Base-by-base conservation (phyloP, 768 basidiomycete species). In the Chlorophyllum brunneum region DNA sequence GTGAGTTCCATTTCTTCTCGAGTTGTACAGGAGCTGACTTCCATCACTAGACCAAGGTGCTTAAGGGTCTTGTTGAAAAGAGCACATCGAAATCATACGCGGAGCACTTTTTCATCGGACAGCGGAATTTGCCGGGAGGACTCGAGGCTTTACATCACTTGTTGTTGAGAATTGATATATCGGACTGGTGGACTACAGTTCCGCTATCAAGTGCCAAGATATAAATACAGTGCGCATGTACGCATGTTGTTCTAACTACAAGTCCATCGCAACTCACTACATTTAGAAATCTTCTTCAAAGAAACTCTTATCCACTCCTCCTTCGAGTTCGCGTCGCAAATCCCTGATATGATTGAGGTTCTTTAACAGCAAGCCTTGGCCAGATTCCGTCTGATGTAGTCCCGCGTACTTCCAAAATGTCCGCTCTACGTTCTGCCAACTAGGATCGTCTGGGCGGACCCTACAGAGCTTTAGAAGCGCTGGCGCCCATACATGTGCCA, bases 21-120 rank as follows among this genome's bases (percentile, higher is more conserved):
- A 51, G 39, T 65, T 26, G 2, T 15, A n/a, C 11, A 34, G 3
- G 1, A 16, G 53, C 33, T 18, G 29, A 30, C 27, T 38, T 52
- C 23, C 20, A 15, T 23, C 20, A 24, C 3, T 56, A 90, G 88
- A 71, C 75, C 1, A 79, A 75, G 58, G 72, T 78, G 4, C 59
- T 89, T 50, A 80, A 77, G 54, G 73, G 69, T 11, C 61, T 83
- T 38, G 72, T 79, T 9, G 86, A 88, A 42, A 85, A 82, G 58
- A 66, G 63, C 23, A 49, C 65, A 4, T 61, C 67, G 5, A 53
- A 45, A 5, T 63, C 65, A 8, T 57, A 36, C 11, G 45, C 63
- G 11, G 61, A 55, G 16, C 55, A 63, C 15, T 56, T 62, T 48
- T 52, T 58, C 24, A 58, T 64, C 41, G 69, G 67, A 41, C 63